Evolutionary conservation across 139 green algal species (phyloP), one percentile per base, ranked within the genome.

Genomic region (Ettlia oleoabundans): DNA sequence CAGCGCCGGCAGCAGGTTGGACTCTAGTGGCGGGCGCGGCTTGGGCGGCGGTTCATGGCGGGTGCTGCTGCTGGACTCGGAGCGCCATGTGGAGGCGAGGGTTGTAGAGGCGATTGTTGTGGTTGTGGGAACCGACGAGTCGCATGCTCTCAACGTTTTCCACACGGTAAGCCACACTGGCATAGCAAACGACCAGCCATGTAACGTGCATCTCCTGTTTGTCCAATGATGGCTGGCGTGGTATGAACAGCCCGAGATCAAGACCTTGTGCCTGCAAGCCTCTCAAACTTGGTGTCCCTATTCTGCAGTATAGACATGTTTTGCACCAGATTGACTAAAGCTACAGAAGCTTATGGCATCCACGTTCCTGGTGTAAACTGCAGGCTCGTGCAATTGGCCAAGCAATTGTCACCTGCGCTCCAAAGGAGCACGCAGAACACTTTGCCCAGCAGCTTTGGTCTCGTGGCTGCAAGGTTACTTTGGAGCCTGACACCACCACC

Each of bases 401-500:
- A 43, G 80, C 80, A 22, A 68, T 85, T 28, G 32, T 85, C 51
- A 66, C 43, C 18, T 75, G 30, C 18, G 72, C n/a, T 22, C 43
- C 73, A 1, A 73, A 70, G 30, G 80, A 85, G 65, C 37, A 70
- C 35, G 80, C 80, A 3, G 80, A 85, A 43, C 43, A 65, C 63
- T 85, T 61, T 9, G 72, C 35, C 32, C 71, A 85, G 80, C 64
- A 78, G 65, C 64, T 85, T 67, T 78, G 74, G 62, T 32, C 35
- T 26, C 64, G 52, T 40, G 63, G 80, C 43, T 64, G 42, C 41
- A 70, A 41, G 4, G 74, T 63, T 33, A 70, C n/a, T 63, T 58
- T 77, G 43, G 80, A 85, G 43, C 64, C 80, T 7, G 80, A 85
- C 26, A 80, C 55, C 41, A 85, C 80, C 32, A 66, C 51, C 65